Conservation (phyloP, 495 filamentous ascomycete species). For the Hypoxylon intermedium region DNA sequence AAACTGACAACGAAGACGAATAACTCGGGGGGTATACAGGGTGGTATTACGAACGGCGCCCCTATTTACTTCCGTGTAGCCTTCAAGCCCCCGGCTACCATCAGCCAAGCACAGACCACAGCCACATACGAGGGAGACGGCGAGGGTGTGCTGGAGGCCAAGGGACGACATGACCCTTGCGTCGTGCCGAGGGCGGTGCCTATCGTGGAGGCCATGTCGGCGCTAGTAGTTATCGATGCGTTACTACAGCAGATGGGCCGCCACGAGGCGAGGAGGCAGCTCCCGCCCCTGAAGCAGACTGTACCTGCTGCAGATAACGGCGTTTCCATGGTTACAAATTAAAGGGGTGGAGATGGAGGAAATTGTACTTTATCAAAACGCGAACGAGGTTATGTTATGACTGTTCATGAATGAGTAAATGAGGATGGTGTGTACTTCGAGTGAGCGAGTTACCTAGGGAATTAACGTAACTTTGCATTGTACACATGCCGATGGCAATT, state of each 20-base stretch:
- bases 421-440: too few species aligned
- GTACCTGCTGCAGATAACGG: slow-evolving; percentile 27
- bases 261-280: slow-evolving; percentile 58
- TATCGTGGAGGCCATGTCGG: slow-evolving; percentile 96
- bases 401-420: too few species aligned
- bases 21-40: slow-evolving; percentile 95
- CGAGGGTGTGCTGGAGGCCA: slow-evolving; percentile 84
- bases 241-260: slow-evolving; percentile 84
- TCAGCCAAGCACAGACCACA: slow-evolving; percentile 88
- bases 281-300: slow-evolving; percentile 35
- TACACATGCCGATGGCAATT: too few species aligned
- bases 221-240: slow-evolving; percentile 90
- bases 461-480: too few species aligned
- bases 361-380: too few species aligned
- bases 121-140: slow-evolving; percentile 74
- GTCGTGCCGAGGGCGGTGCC: slow-evolving; percentile 93
- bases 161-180: slow-evolving; percentile 95
- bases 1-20: slow-evolving; percentile 89
- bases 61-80: slow-evolving; percentile 93
- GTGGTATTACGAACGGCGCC: slow-evolving; percentile 94
- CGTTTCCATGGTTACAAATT: slow-evolving; percentile 26
- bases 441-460: too few species aligned
- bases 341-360: slow-evolving; percentile 8
- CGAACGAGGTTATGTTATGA: too few species aligned
- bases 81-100: slow-evolving; percentile 96